phyloP scores from a whole-genome alignment of 108 stramenopile genomes.

The Skeletonema tropicum region DNA sequence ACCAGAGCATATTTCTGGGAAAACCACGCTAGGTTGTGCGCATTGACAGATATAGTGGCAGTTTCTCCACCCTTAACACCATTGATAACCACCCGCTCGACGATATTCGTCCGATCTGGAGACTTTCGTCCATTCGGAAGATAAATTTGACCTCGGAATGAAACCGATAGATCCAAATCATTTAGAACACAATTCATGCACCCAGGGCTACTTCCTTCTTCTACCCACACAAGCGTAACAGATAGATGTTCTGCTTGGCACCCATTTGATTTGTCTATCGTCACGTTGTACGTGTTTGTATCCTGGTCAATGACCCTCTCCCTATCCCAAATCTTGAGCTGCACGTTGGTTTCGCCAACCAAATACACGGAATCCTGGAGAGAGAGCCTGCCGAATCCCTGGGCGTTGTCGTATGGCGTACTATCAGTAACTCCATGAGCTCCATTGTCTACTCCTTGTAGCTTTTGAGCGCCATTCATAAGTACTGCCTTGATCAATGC shows the following conservation, averaged over 20 bases:
- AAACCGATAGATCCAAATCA: slow-evolving; percentile 35
- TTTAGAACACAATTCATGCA: slow-evolving; percentile 24
- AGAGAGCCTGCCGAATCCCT: slow-evolving; percentile 43
- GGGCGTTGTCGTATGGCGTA: slow-evolving; percentile 41
- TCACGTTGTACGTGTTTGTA: slow-evolving; percentile 21
- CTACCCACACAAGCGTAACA: slow-evolving; percentile 30
- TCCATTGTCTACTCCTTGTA: slow-evolving; percentile 36
- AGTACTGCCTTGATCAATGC: slow-evolving; percentile 68
- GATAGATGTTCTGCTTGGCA: slow-evolving; percentile 19
- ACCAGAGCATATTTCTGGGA: slow-evolving; percentile 32
- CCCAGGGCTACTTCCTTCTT: slow-evolving; percentile 23
- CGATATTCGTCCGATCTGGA: slow-evolving; percentile 54
- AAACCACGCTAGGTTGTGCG: slow-evolving; percentile 21
- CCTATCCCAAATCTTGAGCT: slow-evolving; percentile 26
- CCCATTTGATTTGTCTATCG: slow-evolving; percentile 26
- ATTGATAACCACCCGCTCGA: slow-evolving; percentile 46
- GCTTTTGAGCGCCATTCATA: slow-evolving; percentile 53
- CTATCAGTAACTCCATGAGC: slow-evolving; percentile 16
- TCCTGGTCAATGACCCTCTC: slow-evolving; percentile 15
- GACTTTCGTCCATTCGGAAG: slow-evolving; percentile 51
- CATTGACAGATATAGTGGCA: slow-evolving; percentile 31
- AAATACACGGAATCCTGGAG: slow-evolving; percentile 30
- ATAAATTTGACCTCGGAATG: slow-evolving; percentile 36
- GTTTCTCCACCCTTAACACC: slow-evolving; percentile 29
- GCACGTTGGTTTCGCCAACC: slow-evolving; percentile 29